Percentiles rank a stretch among this genome's conserved stretches.
phyloP scores from a whole-genome alignment of 371 early-diverging fungal species.

The Funneliformis caledonium region DNA sequence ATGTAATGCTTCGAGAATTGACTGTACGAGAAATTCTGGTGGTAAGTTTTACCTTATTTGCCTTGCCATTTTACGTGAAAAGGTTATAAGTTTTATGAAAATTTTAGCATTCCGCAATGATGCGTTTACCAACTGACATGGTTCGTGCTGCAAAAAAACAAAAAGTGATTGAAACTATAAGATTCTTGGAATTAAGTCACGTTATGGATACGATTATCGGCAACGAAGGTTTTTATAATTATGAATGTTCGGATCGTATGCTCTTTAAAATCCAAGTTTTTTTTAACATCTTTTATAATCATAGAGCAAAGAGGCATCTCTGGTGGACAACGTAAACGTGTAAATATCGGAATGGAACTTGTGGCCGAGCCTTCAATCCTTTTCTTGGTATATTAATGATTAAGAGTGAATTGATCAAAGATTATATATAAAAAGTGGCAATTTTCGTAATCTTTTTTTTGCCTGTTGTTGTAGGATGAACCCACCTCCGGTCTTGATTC shows the following conservation, averaged over 20 bases:
- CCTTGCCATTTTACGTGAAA: background rate
- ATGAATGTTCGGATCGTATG: background rate
- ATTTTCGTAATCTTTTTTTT: background rate
- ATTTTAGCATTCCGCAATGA: slow-evolving; percentile 62
- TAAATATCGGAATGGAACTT: slow-evolving; percentile 87
- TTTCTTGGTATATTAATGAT: slow-evolving; percentile 60
- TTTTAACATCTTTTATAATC: background rate
- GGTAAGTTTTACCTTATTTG: background rate
- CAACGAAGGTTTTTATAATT: slow-evolving; percentile 55
- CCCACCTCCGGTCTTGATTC: slow-evolving; percentile 91
- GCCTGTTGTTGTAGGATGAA: slow-evolving; percentile 53
- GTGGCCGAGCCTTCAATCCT: slow-evolving; percentile 73
- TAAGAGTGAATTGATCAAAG: background rate
- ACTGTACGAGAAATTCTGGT: slow-evolving; percentile 61
- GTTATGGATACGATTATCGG: slow-evolving; percentile 72
- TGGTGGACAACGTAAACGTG: slow-evolving; percentile 89
- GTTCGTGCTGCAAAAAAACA: slow-evolving; percentile 54
- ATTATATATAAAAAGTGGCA: too few species aligned
- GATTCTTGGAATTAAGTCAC: slow-evolving; percentile 64
- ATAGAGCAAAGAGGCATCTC: slow-evolving; percentile 68
- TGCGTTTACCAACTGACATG: slow-evolving; percentile 65
- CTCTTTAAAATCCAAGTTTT: background rate
- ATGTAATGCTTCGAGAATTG: slow-evolving; percentile 68
- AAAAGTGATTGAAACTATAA: slow-evolving; percentile 62
- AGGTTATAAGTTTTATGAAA: background rate